Evolutionary conservation across 1,284 basidiomycete genomes (phyloP).

Genomic region (Trichosporon sp.): DNA sequence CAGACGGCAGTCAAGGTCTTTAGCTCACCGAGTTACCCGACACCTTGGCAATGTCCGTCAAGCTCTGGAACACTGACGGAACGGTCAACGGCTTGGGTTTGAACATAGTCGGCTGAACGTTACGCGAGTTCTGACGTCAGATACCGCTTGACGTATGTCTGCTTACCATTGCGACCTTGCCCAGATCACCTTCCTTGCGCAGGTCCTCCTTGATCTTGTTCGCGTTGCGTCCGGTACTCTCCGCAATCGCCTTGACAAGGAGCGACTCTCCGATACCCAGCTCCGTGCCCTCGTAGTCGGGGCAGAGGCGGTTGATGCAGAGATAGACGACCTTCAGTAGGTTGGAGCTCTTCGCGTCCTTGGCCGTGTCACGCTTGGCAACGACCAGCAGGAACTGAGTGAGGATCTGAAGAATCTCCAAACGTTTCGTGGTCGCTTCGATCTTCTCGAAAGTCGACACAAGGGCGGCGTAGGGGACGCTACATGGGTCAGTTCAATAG

Average conservation of each 20-base stretch:
- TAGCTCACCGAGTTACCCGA: slow-evolving; percentile 72
- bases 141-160: too few relatives aligned
- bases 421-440: slow-evolving; percentile 91
- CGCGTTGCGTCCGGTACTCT: slow-evolving; percentile 86
- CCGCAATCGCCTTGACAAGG: slow-evolving; percentile 91
- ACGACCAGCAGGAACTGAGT: slow-evolving; percentile 88
- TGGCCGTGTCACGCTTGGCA: slow-evolving; percentile 64
- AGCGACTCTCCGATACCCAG: slow-evolving; percentile 95
- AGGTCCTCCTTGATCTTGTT: slow-evolving; percentile 86
- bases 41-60: slow-evolving; percentile 83
- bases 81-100: slow-evolving; percentile 90
- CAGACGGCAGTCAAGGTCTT: not conserved
- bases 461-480: slow-evolving; percentile 91
- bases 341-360: slow-evolving; percentile 61
- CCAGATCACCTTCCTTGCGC: slow-evolving; percentile 91
- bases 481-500: slow-evolving; percentile 49
- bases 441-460: slow-evolving; percentile 87
- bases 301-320: slow-evolving; percentile 93
- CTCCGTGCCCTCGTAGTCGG: slow-evolving; percentile 94
- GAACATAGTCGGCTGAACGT: slow-evolving; percentile 91
- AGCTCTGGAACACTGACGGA: slow-evolving; percentile 78
- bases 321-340: slow-evolving; percentile 90
- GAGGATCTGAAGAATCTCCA: slow-evolving; percentile 87
- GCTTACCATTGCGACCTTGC: slow-evolving; percentile 85
- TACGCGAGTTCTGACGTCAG: slow-evolving; percentile 75